These are phyloP conservation scores for Naganishia friedmannii DNA, from an alignment of 768 basidiomycete genomes.

Conservation along the genomic window DNA sequence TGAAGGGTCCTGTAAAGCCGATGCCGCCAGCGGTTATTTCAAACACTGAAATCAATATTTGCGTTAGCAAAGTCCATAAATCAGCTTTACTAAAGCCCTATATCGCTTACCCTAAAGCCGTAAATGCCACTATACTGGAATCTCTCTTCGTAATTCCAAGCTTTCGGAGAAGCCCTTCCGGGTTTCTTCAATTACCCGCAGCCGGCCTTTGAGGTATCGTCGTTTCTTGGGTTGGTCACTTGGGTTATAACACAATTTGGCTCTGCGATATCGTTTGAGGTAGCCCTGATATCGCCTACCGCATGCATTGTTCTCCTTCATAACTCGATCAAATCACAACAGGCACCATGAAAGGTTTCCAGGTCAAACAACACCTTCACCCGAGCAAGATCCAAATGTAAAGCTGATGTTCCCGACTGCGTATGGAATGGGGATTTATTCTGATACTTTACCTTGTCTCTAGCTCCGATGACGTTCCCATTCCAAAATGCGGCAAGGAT, in stretches of 20 bases:
- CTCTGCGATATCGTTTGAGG: not conserved
- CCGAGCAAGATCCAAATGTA: constrained; percentile 63
- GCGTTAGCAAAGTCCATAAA: too few species aligned
- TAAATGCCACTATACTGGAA: too few species aligned
- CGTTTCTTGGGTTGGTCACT: not conserved
- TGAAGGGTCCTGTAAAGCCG: not conserved
- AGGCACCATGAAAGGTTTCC: constrained; percentile 70
- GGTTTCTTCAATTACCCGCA: constrained; percentile 6
- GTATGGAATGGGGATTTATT: not conserved
- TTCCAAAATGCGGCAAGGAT: constrained; percentile 58
- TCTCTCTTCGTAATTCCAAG: too few species aligned
- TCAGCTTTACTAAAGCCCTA: too few species aligned
- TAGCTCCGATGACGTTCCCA: constrained; percentile 58
- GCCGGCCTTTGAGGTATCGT: not conserved
- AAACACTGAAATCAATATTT: not conserved
- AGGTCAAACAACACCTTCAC: constrained; percentile 67
- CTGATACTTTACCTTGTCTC: not conserved
- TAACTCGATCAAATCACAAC: not conserved
- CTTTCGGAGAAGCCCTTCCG: constrained; percentile 11
- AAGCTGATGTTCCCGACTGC: constrained; percentile 17
- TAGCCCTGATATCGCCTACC: too few species aligned
- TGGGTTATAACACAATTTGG: not conserved
- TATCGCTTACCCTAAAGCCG: too few species aligned
- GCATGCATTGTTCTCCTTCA: not conserved
- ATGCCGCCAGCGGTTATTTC: too few species aligned